Base-by-base conservation (phyloP, 75 land plant species). In the Ceratopteris richardii region DNA sequence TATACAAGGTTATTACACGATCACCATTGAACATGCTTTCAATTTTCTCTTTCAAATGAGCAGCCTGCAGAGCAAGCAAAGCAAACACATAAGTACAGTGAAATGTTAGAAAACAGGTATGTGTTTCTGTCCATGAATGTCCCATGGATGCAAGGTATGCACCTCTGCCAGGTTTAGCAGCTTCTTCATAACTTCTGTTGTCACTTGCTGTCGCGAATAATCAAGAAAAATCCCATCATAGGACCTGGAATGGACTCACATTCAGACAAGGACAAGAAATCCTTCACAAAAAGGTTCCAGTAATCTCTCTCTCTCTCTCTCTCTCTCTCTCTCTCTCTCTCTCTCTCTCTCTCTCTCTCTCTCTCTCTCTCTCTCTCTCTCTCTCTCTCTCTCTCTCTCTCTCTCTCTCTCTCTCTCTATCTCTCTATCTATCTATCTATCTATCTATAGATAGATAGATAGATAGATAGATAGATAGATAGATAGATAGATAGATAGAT, bases 1-100 rank as follows among this genome's bases (percentile, higher is more conserved):
- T n/a, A n/a, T n/a, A n/a, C n/a, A n/a, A 12, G 20, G n/a, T 18
- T 18, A 72, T 22, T 69, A 93, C 98, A 64, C 70, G 84, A 9
- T 85, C 84, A 31, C 98, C 98, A 50, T 57, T 74, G 75, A 63
- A 93, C 98, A 93, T 93, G 5, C 68, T 66, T 51, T 77, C 42
- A 47, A 93, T 89, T 63, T 89, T 88, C 66, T 80, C 72, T 54
- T 74, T 81, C 24, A 93, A 80, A 56, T 62, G 64, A 31, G 90
- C 98, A 17, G 69, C 96, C 87, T 93, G 58, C 70, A 47, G 9
- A 33, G 9, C 37, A 3, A 33, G 23, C 21, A 65, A 66, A 27
- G 40, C 27, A 29, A 23, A 33, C 37, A 33, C 37, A 33, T 4
- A 33, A n/a, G n/a, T n/a, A 9, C 37, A 33, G 37, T 4, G 16